Conservation (phyloP, 148 eudicot genomes). For the Vaccinium darrowii region DNA sequence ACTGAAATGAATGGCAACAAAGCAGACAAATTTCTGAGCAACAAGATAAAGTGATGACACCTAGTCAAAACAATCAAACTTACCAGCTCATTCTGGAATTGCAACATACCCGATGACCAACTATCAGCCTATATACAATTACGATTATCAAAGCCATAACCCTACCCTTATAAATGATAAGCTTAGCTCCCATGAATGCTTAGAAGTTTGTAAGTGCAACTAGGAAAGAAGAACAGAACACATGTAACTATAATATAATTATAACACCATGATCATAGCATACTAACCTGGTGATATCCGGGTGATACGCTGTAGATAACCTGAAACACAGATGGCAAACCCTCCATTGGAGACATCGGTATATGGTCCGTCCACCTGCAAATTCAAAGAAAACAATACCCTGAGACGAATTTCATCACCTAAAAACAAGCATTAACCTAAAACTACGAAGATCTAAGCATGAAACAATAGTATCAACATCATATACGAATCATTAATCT, state of each 20-base stretch:
- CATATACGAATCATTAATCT: slow-evolving; percentile 1
- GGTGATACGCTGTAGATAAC: slow-evolving; percentile 43
- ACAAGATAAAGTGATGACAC: background rate
- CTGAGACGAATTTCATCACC: background rate
- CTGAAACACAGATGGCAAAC: slow-evolving; percentile 54
- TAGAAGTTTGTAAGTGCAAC: background rate
- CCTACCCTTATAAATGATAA: background rate
- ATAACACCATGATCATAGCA: slow-evolving; percentile 33
- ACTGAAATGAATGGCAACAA: background rate
- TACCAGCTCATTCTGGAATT: background rate
- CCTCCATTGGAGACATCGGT: slow-evolving; percentile 61
- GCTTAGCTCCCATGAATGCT: background rate
- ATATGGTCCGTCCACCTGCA: slow-evolving; percentile 56
- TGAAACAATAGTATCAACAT: background rate
- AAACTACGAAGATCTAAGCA: background rate
- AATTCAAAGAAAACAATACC: background rate
- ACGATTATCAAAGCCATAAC: background rate
- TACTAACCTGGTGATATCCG: slow-evolving; percentile 19
- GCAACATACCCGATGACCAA: background rate
- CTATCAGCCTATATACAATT: background rate
- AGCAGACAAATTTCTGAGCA: background rate
- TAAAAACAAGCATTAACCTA: background rate
- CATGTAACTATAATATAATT: background rate
- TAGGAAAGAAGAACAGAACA: background rate
- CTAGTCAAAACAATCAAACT: slow-evolving; percentile 3